These are phyloP conservation scores for Platanthera zijinensis DNA, from an alignment of 106 monocot genomes.

Conservation along the genomic window DNA sequence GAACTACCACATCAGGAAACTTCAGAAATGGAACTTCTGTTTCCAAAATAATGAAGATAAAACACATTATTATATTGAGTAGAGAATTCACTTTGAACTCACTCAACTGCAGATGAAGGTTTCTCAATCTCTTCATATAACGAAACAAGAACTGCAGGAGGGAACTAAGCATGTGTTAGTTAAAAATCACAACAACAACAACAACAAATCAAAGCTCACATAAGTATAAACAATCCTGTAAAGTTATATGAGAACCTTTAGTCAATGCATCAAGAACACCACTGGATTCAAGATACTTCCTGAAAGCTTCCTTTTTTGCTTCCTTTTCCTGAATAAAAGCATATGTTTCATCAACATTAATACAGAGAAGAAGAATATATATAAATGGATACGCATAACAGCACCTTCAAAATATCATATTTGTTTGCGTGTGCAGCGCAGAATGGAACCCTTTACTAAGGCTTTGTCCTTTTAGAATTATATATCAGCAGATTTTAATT, in stretches of 20 bases:
- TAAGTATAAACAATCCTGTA: background rate
- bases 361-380: background rate
- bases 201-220: background rate
- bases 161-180: background rate
- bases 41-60: background rate
- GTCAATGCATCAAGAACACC: slow-evolving; percentile 90
- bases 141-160: slow-evolving; percentile 70
- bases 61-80: background rate
- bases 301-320: slow-evolving; percentile 90
- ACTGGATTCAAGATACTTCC: slow-evolving; percentile 83
- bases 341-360: background rate
- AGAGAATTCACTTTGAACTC: slow-evolving; percentile 28
- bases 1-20: background rate
- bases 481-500: background rate
- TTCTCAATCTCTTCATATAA: slow-evolving; percentile 81
- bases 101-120: slow-evolving; percentile 77
- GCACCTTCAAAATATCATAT: background rate
- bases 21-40: background rate
- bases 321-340: slow-evolving; percentile 59
- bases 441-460: background rate
- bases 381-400: background rate
- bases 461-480: background rate
- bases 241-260: slow-evolving; percentile 55
- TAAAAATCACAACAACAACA: background rate
- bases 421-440: background rate